These are phyloP conservation scores for Plasmodium cynomolgi DNA, from an alignment of 169 alveolate genomes.

Conservation along the genomic window DNA sequence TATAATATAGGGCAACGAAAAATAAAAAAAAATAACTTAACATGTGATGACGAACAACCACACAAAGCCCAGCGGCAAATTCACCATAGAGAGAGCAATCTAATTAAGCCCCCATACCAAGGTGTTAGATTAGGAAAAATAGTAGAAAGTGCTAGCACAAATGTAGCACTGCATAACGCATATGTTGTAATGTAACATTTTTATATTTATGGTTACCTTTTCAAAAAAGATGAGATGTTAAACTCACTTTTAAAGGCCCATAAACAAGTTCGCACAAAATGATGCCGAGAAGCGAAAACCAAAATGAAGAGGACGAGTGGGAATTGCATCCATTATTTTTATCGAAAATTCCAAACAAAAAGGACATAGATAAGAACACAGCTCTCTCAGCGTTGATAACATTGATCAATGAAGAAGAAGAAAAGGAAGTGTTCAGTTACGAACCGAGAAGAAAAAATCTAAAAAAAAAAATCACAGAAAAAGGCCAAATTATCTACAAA, in stretches of 20 bases:
- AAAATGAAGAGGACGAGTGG: slow-evolving; percentile 62
- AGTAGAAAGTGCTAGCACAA: neutral
- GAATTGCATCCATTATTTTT: slow-evolving; percentile 73
- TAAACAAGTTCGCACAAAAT: neutral
- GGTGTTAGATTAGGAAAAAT: neutral
- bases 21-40: neutral
- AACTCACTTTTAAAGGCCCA: neutral
- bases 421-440: slow-evolving; percentile 58
- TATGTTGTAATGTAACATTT: neutral
- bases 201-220: neutral
- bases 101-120: neutral
- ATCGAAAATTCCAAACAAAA: slow-evolving; percentile 72
- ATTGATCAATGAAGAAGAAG: slow-evolving; percentile 73
- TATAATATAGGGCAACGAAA: neutral
- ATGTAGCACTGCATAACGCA: neutral
- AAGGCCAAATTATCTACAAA: slow-evolving; percentile 56
- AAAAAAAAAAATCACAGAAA: slow-evolving; percentile 67
- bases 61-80: neutral
- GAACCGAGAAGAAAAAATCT: slow-evolving; percentile 75
- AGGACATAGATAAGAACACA: slow-evolving; percentile 65
- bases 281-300: slow-evolving; percentile 1
- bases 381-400: slow-evolving; percentile 72
- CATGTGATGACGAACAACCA: neutral
- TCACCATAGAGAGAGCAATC: neutral
- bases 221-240: neutral